Evolutionary conservation across 352 stramenopile species (phyloP), one percentile per base, ranked within the genome.

Genomic region (Phytophthora citricola): DNA sequence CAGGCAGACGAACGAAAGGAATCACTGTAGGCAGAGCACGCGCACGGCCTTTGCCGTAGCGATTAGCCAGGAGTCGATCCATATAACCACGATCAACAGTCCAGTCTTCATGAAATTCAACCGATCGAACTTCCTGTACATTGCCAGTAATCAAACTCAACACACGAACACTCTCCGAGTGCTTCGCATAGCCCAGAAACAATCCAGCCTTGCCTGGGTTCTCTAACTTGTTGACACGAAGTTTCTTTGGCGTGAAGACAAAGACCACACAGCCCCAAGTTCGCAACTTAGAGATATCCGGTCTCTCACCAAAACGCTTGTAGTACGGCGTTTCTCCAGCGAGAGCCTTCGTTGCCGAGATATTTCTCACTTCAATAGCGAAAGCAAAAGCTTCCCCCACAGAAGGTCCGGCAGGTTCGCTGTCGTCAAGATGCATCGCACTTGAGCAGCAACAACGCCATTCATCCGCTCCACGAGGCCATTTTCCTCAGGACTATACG

Each of bases 311-410:
- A 31, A 49, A 58, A 0, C 22, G 38, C 4, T 12, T 38, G 40
- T 8, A 48, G 24, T 58, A 59, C 4, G 55, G 43, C 2, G 55
- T 51, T 1, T 48, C 55, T 12, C 52, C 39, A 12, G 12, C 14
- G 0, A 50, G 8, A 15, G 52, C 52, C 31, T 10, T 50, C 2
- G 26, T 44, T 24, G 26, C 38, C 10, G 26, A 40, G 3, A 48
- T 48, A 5, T 47, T 54, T 14, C 11, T 47, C 17, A 54, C 45
- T 15, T 53, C 31, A 0, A 57, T 3, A 24, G 15, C 14, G 41
- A 65, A 65, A 14, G 31, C 10, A 17, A 65, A 58, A 8, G 36
- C 47, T 41, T 65, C 58, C 58, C 47, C 47, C 46, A 65, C 3
- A 65, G 14, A 0, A 11, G 1, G 5, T 4, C 22, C 1, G 48